Conservation (phyloP, 768 basidiomycete genomes). For the Botryobasidium botryosum region DNA sequence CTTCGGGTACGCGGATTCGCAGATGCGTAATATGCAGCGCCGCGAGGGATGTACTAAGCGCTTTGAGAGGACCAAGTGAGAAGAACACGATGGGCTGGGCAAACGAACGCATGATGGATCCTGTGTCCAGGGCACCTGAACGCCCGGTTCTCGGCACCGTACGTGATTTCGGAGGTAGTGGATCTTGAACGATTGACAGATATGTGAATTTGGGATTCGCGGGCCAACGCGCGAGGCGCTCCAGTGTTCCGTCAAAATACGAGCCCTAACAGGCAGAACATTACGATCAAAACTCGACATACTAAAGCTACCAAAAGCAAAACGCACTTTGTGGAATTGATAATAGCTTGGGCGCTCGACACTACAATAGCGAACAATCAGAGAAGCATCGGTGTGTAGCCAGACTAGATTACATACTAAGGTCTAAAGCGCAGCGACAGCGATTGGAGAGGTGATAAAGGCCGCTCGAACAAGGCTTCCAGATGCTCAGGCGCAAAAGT, state of each 20-base stretch:
- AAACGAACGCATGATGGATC: constrained; percentile 25
- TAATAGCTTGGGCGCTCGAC: constrained; percentile 62
- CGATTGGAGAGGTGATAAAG: constrained; percentile 29
- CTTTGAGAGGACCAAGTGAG: constrained; percentile 39
- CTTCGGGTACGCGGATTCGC: constrained; percentile 53
- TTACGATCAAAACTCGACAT: background rate
- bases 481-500: constrained; percentile 72
- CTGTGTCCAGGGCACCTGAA: background rate
- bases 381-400: background rate
- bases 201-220: background rate
- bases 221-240: constrained; percentile 49
- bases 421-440: constrained; percentile 65
- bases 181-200: constrained; percentile 41
- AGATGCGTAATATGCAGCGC: constrained; percentile 34
- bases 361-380: constrained; percentile 19
- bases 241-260: constrained; percentile 64
- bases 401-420: constrained; percentile 36
- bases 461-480: constrained; percentile 42
- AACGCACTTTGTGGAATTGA: constrained; percentile 54
- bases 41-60: constrained; percentile 29
- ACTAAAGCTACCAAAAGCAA: background rate
- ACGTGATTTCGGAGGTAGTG: constrained; percentile 28
- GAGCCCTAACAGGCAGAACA: constrained; percentile 32
- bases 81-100: constrained; percentile 87
- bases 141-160: constrained; percentile 12